These are phyloP conservation scores for Sindora glabra DNA, from an alignment of 306 rosid genomes.

Conservation along the genomic window DNA sequence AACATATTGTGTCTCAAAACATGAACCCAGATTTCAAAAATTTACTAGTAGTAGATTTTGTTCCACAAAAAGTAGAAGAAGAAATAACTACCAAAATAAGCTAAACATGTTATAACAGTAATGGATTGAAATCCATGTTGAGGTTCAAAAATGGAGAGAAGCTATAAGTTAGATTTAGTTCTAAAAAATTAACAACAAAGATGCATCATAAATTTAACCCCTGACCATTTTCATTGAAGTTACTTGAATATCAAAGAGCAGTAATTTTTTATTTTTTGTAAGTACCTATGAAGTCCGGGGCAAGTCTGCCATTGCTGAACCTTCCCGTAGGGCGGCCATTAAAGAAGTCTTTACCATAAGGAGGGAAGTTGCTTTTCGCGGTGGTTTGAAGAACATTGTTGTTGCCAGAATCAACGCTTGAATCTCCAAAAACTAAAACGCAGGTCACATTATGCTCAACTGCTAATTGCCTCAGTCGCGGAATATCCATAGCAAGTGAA, in stretches of 20 bases:
- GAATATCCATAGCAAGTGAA: slow-evolving; percentile 16
- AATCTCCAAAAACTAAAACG: slow-evolving; percentile 67
- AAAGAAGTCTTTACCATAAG: slow-evolving; percentile 65
- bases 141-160: no score
- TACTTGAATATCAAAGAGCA: no score
- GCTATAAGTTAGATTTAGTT: no score
- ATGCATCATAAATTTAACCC: no score
- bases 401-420: slow-evolving; percentile 79
- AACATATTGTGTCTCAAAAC: background rate
- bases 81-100: background rate
- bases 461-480: slow-evolving; percentile 12
- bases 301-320: slow-evolving; percentile 61
- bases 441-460: slow-evolving; percentile 30
- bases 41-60: background rate
- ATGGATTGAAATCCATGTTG: no score
- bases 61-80: background rate
- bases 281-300: slow-evolving; percentile 76
- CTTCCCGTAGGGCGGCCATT: slow-evolving; percentile 57
- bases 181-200: no score
- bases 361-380: slow-evolving; percentile 58
- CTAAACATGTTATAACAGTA: background rate
- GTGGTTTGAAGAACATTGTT: slow-evolving; percentile 56
- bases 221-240: no score
- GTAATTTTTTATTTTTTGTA: no score
- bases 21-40: background rate